Evolutionary conservation across 202 grass and related monocot species (phyloP).

Genomic region (Panicum virgatum): DNA sequence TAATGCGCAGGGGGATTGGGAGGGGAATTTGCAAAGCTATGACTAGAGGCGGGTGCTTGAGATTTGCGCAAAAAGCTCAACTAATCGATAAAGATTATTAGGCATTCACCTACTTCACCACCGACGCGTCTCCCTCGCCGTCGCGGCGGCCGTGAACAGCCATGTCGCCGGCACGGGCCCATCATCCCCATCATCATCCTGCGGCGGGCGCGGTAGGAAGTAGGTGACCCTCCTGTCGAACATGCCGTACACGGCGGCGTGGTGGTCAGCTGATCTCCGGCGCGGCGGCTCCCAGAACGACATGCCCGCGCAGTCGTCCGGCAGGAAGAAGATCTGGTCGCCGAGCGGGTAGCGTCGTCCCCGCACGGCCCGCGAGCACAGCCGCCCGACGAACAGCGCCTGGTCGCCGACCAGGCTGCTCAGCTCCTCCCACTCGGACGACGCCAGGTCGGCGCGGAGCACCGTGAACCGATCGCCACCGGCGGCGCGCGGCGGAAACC

Average conservation of each 20-base stretch:
- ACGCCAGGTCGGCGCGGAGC: background rate
- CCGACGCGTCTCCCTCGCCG: background rate
- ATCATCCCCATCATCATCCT: background rate
- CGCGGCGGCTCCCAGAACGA: background rate
- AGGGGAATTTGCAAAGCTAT: no score
- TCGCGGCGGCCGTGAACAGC: background rate
- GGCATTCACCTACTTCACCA: no score
- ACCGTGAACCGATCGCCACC: no score
- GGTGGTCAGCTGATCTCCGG: background rate
- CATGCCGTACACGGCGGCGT: background rate
- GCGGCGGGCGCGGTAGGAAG: background rate
- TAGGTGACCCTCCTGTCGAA: background rate
- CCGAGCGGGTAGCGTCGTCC: background rate
- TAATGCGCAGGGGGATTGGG: no score
- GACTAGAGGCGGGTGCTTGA: no score
- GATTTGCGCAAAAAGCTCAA: no score
- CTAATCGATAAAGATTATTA: no score
- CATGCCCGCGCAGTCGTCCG: background rate
- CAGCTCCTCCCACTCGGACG: background rate
- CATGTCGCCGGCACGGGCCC: background rate
- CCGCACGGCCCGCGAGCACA: background rate
- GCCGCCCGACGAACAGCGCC: background rate
- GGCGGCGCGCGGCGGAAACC: no score
- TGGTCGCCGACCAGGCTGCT: background rate
- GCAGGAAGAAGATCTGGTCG: background rate